Conservation (phyloP, 2,329 filamentous ascomycete genomes). For the Monilinia polystroma region DNA sequence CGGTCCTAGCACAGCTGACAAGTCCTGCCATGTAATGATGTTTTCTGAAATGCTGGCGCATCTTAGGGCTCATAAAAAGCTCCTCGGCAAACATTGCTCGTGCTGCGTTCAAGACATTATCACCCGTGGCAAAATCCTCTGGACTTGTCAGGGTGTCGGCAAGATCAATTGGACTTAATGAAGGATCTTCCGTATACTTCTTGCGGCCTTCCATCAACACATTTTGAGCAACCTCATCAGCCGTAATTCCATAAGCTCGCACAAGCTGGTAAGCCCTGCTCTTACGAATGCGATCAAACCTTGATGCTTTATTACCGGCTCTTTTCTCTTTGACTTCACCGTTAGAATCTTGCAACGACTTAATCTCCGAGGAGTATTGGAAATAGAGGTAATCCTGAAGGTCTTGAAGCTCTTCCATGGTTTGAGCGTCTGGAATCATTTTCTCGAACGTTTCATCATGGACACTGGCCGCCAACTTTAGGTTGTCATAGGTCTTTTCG, state of each 20-base stretch:
- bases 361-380: slow-evolving; percentile 79
- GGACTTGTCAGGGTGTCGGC: slow-evolving; percentile 75
- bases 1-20: slow-evolving; percentile 85
- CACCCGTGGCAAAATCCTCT: slow-evolving; percentile 71
- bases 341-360: slow-evolving; percentile 69
- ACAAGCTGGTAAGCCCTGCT: slow-evolving; percentile 80
- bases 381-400: slow-evolving; percentile 96
- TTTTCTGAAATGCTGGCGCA: slow-evolving; percentile 82
- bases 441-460: slow-evolving; percentile 76
- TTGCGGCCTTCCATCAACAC: slow-evolving; percentile 75
- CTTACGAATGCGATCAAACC: slow-evolving; percentile 81
- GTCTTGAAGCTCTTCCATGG: slow-evolving; percentile 94
- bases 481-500: slow-evolving; percentile 72
- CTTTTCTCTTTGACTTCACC: slow-evolving; percentile 63
- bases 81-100: slow-evolving; percentile 91
- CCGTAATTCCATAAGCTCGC: slow-evolving; percentile 83
- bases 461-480: slow-evolving; percentile 61
- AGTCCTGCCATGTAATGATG: slow-evolving; percentile 81
- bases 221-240: slow-evolving; percentile 86
- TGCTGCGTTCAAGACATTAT: slow-evolving; percentile 73
- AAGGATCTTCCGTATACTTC: slow-evolving; percentile 80
- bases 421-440: slow-evolving; percentile 75
- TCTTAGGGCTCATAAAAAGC: slow-evolving; percentile 79
- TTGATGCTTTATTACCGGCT: slow-evolving; percentile 75
- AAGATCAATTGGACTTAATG: slow-evolving; percentile 77